Base-by-base conservation (phyloP, 306 rosid species). In the Crataegus laevigata region DNA sequence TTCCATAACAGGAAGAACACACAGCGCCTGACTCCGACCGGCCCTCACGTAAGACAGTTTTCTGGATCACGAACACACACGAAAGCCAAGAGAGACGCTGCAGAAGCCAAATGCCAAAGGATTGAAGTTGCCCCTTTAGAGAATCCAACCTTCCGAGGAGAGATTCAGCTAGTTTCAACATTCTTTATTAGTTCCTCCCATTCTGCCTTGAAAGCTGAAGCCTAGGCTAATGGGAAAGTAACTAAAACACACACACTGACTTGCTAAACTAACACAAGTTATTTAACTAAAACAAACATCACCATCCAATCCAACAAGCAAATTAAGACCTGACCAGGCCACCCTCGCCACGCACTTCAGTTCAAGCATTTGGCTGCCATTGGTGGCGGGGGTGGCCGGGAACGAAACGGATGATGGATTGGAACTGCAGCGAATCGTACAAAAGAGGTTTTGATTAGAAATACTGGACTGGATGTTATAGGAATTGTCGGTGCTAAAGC, bases 101-200 rank as follows among this genome's bases (percentile, higher is more conserved):
- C 59, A 86, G 84, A 76, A 80, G 75, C 66, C 77, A 80, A 89
- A 88, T 92, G 99, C 99, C 98, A 90, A 91, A 92, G 99, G 91
- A 85, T 88, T 54, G 92, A 86, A 87, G 96, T 92, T 96, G 99
- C 97, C 99, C 99, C 89, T 74, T 70, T 61, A 83, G 80, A 87
- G 89, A 85, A 84, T 77, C 78, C 74, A 43, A 80, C 89, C 81
- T 87, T 29, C 71, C 68, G 63, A 77, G 82, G 71, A 66, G 79
- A 50, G 60, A 66, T 65, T 81, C 88, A 74, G 73, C 77, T 58
- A 55, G 69, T 52, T 24, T 36, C 52, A 77, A 51, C 78, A 55
- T 66, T 68, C 74, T 73, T 67, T 74, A 75, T 40, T 40, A 8
- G 15, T 78, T 50, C 72, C n/a, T 30, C 36, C 79, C 76, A 40